Percentiles rank a stretch among this genome's conserved stretches.
Conservation (phyloP, 768 basidiomycete genomes). For the Trametes sanguinea region DNA sequence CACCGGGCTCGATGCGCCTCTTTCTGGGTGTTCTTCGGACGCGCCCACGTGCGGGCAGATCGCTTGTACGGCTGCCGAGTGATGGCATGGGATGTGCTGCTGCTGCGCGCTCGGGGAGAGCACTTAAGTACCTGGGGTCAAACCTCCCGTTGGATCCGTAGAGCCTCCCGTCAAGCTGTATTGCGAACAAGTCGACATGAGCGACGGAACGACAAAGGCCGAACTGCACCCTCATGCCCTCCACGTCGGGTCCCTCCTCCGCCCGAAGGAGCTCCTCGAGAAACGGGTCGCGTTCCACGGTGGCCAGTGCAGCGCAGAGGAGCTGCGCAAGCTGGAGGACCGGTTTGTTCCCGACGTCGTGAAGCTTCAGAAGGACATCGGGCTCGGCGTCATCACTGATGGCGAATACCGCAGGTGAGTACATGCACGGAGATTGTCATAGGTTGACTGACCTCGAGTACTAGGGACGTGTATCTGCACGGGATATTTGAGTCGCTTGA, state of each 20-base stretch:
- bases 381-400: constrained; percentile 59
- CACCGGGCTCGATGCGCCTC: neutral
- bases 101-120: no score
- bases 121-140: no score
- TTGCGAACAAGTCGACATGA: no score
- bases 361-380: constrained; percentile 53
- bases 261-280: constrained; percentile 50
- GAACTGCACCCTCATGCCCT: constrained; percentile 39
- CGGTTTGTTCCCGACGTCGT: constrained; percentile 54
- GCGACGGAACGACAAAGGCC: neutral
- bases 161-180: no score
- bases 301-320: constrained; percentile 41
- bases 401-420: constrained; percentile 47
- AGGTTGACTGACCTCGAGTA: neutral
- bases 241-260: constrained; percentile 64
- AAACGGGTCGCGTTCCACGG: constrained; percentile 46
- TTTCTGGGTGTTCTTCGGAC: no score
- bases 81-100: no score
- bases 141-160: no score
- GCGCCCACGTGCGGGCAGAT: no score
- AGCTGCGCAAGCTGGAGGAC: constrained; percentile 51
- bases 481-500: constrained; percentile 67
- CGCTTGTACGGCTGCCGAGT: no score
- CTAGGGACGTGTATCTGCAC: constrained; percentile 56
- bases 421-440: neutral